Conservation (phyloP, 148 eudicot genomes). For the Amaranthus hypochondriacus region DNA sequence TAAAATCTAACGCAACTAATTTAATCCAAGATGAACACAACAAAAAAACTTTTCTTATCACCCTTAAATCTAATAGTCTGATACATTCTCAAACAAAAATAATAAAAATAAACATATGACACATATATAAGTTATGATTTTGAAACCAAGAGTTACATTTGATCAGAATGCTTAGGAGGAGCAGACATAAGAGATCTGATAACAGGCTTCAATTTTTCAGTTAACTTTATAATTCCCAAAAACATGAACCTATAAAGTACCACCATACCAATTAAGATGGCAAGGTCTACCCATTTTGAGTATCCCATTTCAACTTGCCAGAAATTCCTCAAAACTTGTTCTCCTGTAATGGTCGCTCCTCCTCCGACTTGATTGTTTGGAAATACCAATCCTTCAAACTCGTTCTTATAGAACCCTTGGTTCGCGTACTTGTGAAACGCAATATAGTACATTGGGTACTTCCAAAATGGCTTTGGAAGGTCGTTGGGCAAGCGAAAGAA, state of each 20-base stretch:
- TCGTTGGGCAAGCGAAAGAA: slow-evolving; percentile 53
- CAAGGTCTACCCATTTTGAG: slow-evolving; percentile 68
- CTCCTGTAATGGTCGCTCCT: slow-evolving; percentile 28
- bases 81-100: no score
- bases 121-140: background rate
- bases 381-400: slow-evolving; percentile 41
- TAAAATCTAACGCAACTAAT: no score
- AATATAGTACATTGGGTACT: slow-evolving; percentile 47
- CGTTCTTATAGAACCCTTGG: slow-evolving; percentile 53
- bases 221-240: slow-evolving; percentile 35
- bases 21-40: no score
- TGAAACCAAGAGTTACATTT: background rate
- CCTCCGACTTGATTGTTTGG: slow-evolving; percentile 32
- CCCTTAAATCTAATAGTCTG: no score
- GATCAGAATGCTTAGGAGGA: slow-evolving; percentile 12
- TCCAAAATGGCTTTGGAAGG: slow-evolving; percentile 53
- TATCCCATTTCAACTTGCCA: slow-evolving; percentile 66
- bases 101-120: background rate
- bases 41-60: no score
- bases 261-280: slow-evolving; percentile 58
- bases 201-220: slow-evolving; percentile 41
- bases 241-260: slow-evolving; percentile 52
- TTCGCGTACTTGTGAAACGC: slow-evolving; percentile 47
- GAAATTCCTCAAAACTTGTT: slow-evolving; percentile 35
- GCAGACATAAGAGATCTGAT: slow-evolving; percentile 14